Percentiles rank a stretch among this genome's conserved stretches.
phyloP scores from a whole-genome alignment of 1,284 basidiomycete species.

The Irpex lacteus region DNA sequence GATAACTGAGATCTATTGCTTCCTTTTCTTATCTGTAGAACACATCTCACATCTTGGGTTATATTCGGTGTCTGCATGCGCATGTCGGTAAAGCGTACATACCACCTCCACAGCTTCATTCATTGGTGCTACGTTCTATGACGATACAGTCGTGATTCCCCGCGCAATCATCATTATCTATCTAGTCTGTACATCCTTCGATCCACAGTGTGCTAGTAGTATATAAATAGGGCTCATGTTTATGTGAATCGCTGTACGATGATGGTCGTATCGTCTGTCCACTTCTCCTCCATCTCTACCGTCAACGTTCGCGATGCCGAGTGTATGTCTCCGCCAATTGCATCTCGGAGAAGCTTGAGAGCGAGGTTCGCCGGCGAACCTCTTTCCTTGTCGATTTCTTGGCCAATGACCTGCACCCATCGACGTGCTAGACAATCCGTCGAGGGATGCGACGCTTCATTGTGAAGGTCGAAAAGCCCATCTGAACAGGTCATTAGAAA shows the following conservation, averaged over 20 bases:
- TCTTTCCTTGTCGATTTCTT: constrained; percentile 22
- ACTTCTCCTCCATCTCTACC: constrained; percentile 58
- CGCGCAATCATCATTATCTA: neutral
- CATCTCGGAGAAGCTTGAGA: constrained; percentile 51
- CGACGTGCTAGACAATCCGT: constrained; percentile 32
- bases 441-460: constrained; percentile 27
- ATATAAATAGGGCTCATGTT: constrained; percentile 3
- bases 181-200: neutral
- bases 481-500: constrained; percentile 55
- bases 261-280: constrained; percentile 73
- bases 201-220: neutral
- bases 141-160: neutral
- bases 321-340: constrained; percentile 51
- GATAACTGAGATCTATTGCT: neutral
- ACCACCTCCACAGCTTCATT: neutral
- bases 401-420: constrained; percentile 39
- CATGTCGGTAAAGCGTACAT: neutral
- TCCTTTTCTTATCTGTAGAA: neutral
- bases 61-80: neutral
- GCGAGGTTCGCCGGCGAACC: constrained; percentile 39
- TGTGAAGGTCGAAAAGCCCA: constrained; percentile 54
- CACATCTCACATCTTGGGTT: neutral
- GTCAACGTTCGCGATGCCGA: constrained; percentile 56
- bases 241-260: constrained; percentile 40
- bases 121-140: neutral